Percentiles rank a stretch among this genome's conserved stretches.
Conservation (phyloP, 495 filamentous ascomycete genomes). For the Acidomyces sp. region DNA sequence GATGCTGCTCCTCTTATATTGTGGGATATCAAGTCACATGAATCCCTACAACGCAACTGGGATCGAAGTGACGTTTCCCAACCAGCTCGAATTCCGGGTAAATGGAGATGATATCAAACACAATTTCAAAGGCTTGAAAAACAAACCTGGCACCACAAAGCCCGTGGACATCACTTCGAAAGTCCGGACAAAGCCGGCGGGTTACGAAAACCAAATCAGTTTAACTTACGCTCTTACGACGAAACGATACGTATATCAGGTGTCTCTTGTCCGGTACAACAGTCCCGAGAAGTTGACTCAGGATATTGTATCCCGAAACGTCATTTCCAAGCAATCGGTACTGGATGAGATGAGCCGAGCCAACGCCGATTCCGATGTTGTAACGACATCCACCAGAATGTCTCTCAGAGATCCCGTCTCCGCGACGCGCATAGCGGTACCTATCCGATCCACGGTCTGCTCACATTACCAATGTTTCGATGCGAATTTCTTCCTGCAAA, state of each 20-base stretch:
- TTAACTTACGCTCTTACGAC: slow-evolving; percentile 86
- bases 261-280: slow-evolving; percentile 56
- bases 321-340: slow-evolving; percentile 69
- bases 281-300: slow-evolving; percentile 60
- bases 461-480: slow-evolving; percentile 93
- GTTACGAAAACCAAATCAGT: slow-evolving; percentile 61
- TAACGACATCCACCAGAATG: slow-evolving; percentile 72
- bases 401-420: slow-evolving; percentile 88
- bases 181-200: slow-evolving; percentile 48
- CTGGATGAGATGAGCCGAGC: slow-evolving; percentile 71
- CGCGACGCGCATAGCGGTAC: slow-evolving; percentile 64
- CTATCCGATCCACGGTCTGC: slow-evolving; percentile 67
- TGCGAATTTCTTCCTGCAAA: slow-evolving; percentile 77
- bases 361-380: slow-evolving; percentile 66
- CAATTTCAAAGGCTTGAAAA: slow-evolving; percentile 85
- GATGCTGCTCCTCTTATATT: slow-evolving; percentile 67
- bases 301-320: slow-evolving; percentile 49
- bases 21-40: slow-evolving; percentile 45
- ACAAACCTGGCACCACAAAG: slow-evolving; percentile 82
- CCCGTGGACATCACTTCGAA: slow-evolving; percentile 79
- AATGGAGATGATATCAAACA: slow-evolving; percentile 77
- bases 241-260: slow-evolving; percentile 43
- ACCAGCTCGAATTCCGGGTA: slow-evolving; percentile 81
- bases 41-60: slow-evolving; percentile 41
- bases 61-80: slow-evolving; percentile 75